phyloP scores from a whole-genome alignment of 108 stramenopile species.

The Hondaea fermentalgiana region DNA sequence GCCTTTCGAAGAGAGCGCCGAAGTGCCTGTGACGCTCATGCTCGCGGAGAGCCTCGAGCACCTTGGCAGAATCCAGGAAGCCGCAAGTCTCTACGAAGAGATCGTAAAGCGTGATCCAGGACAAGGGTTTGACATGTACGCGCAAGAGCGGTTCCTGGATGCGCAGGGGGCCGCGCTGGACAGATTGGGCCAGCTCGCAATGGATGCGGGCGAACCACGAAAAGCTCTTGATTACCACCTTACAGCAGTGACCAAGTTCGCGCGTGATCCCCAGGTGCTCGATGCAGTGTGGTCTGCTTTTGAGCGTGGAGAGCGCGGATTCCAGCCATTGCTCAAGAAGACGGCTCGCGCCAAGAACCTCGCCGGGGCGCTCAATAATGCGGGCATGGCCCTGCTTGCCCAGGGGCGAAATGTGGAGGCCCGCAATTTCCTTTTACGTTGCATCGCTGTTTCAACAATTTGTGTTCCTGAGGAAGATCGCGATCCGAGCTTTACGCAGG shows the following conservation, averaged over 20 bases:
- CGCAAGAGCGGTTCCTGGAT: not conserved
- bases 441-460: not conserved
- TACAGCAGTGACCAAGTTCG: not conserved
- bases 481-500: not conserved
- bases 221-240: not conserved
- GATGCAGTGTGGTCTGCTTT: not conserved
- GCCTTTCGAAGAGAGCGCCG: not conserved
- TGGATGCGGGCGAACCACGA: not conserved
- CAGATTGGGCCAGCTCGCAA: not conserved
- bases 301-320: not conserved
- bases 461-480: not conserved
- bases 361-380: not conserved
- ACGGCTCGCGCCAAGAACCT: not conserved
- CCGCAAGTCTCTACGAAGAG: not conserved
- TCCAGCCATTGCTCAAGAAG: not conserved
- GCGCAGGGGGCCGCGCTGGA: not conserved
- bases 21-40: not conserved
- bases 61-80: not conserved
- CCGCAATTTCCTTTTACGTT: not conserved
- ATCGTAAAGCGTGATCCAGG: not conserved
- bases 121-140: not conserved
- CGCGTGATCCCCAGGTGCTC: not conserved
- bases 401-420: not conserved
- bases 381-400: not conserved
- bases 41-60: not conserved